Evolutionary conservation across 768 basidiomycete species (phyloP), one percentile per base, ranked within the genome.

Genomic region (Lepiota brunneoincarnata): DNA sequence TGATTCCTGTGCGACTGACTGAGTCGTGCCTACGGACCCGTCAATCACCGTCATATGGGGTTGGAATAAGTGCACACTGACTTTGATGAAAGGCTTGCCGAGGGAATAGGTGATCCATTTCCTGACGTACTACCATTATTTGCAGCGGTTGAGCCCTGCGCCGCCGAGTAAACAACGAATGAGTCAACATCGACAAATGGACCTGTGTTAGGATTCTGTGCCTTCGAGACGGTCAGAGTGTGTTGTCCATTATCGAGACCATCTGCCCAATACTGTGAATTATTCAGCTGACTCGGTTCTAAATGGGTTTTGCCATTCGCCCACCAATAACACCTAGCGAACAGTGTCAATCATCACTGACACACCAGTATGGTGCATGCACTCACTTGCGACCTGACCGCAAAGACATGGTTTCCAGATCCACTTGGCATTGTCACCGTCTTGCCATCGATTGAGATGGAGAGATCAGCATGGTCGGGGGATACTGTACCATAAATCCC

Each of bases 401-500:
- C 52, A 37, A 36, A 41, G 9, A 67, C 67, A 46, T 65, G 49
- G 10, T 72, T 75, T 51, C 66, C 61, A 21, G 69, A 63, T 12
- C 75, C 75, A 46, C 74, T 74, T 12, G 63, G 63, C 51, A 77
- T 57, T n/a, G 59, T 53, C 38, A 59, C 63, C 0, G 58, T 59
- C 39, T 67, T 44, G 4, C 75, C 77, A 59, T 84, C 81, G 23
- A 82, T 43, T 2, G 69, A 65, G 23, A 82, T 63, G n/a, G 69
- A 66, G 48, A 80, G 70, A 55, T 77, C 65, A 15, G 77, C 74
- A 59, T 78, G 80, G 51, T 76, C 72, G n/a, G 79, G 76, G 7
- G 77, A 75, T 26, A 79, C 70, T 2, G 80, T 76, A 35, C 81
- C 80, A 53, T 78, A 83, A 1, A 83, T 51, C 12, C 78, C 79